A percentile compares a stretch with the other conserved stretches of the same genome.
Evolutionary conservation across 768 basidiomycete genomes (phyloP).

Genomic region (Zangia roseola): DNA sequence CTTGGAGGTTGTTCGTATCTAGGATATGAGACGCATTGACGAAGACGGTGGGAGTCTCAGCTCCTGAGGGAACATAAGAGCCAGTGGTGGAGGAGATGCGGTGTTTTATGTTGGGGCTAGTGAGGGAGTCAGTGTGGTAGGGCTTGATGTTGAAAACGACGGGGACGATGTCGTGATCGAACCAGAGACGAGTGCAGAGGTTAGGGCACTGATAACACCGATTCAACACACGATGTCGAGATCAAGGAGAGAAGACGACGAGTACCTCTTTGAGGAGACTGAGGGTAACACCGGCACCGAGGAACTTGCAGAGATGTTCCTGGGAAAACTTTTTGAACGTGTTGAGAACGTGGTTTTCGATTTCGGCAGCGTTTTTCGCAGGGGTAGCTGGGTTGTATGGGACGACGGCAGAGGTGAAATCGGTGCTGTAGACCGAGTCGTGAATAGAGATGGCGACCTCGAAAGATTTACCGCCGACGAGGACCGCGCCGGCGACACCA

Average conservation of each 20-base stretch:
- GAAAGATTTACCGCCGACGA: slow-evolving; percentile 58
- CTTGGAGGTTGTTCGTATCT: slow-evolving; percentile 37
- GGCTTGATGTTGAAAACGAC: slow-evolving; percentile 85
- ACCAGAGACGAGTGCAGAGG: slow-evolving; percentile 82
- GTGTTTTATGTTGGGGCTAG: slow-evolving; percentile 78
- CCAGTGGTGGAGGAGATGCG: slow-evolving; percentile 78
- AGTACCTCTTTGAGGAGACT: slow-evolving; percentile 65
- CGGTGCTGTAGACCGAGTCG: slow-evolving; percentile 83
- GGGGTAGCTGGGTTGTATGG: slow-evolving; percentile 51
- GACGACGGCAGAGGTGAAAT: slow-evolving; percentile 61
- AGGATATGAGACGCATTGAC: slow-evolving; percentile 56
- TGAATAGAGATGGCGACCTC: slow-evolving; percentile 80
- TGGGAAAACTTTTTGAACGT: slow-evolving; percentile 67
- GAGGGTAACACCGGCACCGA: slow-evolving; percentile 78
- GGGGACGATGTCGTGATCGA: slow-evolving; percentile 80
- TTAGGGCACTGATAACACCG: slow-evolving; percentile 57
- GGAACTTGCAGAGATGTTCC: slow-evolving; percentile 83
- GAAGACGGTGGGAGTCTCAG: slow-evolving; percentile 72
- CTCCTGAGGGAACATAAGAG: slow-evolving; percentile 73
- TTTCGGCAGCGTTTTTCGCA: slow-evolving; percentile 54
- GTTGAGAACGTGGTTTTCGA: slow-evolving; percentile 64
- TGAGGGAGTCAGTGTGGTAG: slow-evolving; percentile 75
- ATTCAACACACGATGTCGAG: slow-evolving; percentile 16
- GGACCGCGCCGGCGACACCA: slow-evolving; percentile 64
- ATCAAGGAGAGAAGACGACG: slow-evolving; percentile 7